Base-by-base conservation (phyloP, 768 basidiomycete species). In the Tylopilus felleus region DNA sequence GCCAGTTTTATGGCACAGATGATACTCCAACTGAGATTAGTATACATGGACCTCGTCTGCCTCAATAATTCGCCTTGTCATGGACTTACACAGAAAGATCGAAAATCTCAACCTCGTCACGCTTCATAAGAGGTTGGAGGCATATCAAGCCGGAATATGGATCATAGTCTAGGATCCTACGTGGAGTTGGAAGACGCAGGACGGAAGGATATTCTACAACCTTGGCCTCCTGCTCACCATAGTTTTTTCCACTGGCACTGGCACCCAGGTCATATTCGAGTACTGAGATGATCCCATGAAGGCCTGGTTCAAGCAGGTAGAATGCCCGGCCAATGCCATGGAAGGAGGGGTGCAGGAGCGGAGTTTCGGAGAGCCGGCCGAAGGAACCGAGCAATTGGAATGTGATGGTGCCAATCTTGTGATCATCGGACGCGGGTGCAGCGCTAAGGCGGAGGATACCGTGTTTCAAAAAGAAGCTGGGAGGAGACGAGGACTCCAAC, bases 111-210 rank as follows among this genome's bases (percentile, higher is more conserved):
- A 65, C 51, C 16, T 45, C 29, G 3, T 38, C 21, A 21, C 45
- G 33, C 40, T 27, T 47, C 17, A 31, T 12, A 49, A 12, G 31
- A 33, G 1, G 29, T 29, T 16, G 47, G 1, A 66, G 10, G 22
- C 61, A 66, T n/a, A 65, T 41, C 31, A 51, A 49, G 1, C 64
- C 64, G 0, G 44, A 44, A 46, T 65, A 65, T 3, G 61, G 53
- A 49, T 65, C 64, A 44, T 60, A 66, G 45, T 66, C 64, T 31
- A 44, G 19, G 13, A 66, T 16, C 35, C 35, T 19, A 19, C 45
- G 45, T 1, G 22, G 13, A 3, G 40, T 17, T 13, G 57, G 35
- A 25, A 49, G 47, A 1, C 35, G 49, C 5, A 57, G 23, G 23
- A 66, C 36, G 7, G 8, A 49, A 25, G 39, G 44, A 25, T 63